These are phyloP conservation scores for Eutrema yunnanense DNA, from an alignment of 345 rosid species.

Conservation along the genomic window DNA sequence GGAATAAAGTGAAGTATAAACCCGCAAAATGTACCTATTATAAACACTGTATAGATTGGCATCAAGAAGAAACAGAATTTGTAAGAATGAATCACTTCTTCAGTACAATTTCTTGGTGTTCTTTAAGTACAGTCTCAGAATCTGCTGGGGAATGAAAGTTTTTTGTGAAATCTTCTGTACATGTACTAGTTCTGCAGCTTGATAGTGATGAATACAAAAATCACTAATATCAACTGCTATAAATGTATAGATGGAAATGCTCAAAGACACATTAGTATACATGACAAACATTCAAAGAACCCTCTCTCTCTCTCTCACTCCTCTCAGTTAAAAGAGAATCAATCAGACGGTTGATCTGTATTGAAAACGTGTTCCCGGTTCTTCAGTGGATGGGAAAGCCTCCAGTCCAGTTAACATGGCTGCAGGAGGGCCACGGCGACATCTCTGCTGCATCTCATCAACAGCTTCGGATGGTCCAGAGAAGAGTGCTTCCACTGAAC, in stretches of 20 bases:
- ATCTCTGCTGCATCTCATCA: constrained; percentile 81
- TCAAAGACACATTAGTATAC: background rate
- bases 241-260: too few relatives aligned
- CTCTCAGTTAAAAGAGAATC: background rate
- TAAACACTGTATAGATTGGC: constrained; percentile 9
- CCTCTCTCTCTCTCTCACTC: background rate
- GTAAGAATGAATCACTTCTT: background rate
- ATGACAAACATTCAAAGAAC: background rate
- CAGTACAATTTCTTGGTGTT: background rate
- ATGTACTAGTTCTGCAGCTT: too few relatives aligned
- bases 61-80: background rate
- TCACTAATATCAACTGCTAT: too few relatives aligned
- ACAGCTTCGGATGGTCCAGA: constrained; percentile 56
- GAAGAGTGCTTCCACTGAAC: constrained; percentile 85
- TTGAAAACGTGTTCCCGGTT: constrained; percentile 61
- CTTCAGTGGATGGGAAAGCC: constrained; percentile 64
- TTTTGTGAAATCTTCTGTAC: too few relatives aligned
- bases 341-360: constrained; percentile 54
- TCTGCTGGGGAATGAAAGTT: background rate
- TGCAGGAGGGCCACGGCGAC: constrained; percentile 72
- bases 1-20: too few relatives aligned
- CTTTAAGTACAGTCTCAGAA: background rate
- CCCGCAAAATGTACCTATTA: background rate
- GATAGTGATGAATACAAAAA: too few relatives aligned
- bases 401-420: constrained; percentile 70